Conservation (phyloP, 2,329 filamentous ascomycete genomes). For the Xylaria sp. region DNA sequence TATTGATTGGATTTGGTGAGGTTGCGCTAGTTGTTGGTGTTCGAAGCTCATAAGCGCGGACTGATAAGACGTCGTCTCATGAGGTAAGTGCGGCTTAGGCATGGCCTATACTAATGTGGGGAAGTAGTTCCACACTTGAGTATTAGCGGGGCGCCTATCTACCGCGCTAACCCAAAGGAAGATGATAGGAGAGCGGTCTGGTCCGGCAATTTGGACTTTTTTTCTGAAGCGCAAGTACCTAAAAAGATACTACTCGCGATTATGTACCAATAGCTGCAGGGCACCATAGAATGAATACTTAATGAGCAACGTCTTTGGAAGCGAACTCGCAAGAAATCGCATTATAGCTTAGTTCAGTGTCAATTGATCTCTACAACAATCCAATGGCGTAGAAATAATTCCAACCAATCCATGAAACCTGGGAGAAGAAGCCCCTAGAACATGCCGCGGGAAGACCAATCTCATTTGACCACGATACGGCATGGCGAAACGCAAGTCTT, state of each 20-base stretch:
- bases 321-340: not conserved
- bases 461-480: constrained; percentile 28
- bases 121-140: not conserved
- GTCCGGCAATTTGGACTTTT: constrained; percentile 36
- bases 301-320: not conserved
- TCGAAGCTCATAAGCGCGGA: not conserved
- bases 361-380: not conserved
- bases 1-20: constrained; percentile 1
- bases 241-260: not conserved
- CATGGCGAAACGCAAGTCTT: constrained; percentile 49
- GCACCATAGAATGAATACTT: not conserved
- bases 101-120: not conserved
- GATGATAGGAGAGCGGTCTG: constrained; percentile 40
- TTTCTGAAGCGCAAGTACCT: constrained; percentile 34
- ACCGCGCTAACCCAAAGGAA: constrained; percentile 36
- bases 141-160: constrained; percentile 20
- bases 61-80: constrained; percentile 14
- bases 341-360: not conserved
- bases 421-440: constrained; percentile 12
- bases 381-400: constrained; percentile 14
- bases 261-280: constrained; percentile 1
- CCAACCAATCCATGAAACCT: not conserved
- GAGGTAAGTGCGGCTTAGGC: constrained; percentile 13
- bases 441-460: constrained; percentile 30
- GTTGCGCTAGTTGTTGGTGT: not conserved